Percentiles rank a stretch among this genome's conserved stretches.
Evolutionary conservation across 805 yeast genomes (phyloP).

Genomic region (Blastobotrys muscicola): DNA sequence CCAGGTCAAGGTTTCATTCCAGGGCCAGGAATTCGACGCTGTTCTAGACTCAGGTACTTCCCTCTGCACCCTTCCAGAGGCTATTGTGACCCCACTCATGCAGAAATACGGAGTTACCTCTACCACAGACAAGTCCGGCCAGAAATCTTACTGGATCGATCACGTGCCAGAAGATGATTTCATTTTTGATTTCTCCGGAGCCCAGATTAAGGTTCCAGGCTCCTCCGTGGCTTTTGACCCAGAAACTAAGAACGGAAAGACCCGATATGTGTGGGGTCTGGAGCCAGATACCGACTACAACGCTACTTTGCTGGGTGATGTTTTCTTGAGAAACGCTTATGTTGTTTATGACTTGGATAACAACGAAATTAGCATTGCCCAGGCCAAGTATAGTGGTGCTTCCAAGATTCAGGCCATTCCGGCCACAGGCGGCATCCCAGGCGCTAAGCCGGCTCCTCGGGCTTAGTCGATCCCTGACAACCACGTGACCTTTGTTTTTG

Average conservation of each 20-base stretch:
- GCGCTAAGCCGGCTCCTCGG: too few relatives aligned
- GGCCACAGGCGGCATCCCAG: background rate
- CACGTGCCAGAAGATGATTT: constrained; percentile 21
- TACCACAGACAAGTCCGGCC: constrained; percentile 28
- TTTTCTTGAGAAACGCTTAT: constrained; percentile 14
- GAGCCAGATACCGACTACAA: constrained; percentile 1
- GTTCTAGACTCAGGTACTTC: constrained; percentile 49
- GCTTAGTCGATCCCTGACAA: too few relatives aligned
- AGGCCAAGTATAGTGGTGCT: constrained; percentile 5
- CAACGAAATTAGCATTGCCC: constrained; percentile 13
- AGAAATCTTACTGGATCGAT: constrained; percentile 21
- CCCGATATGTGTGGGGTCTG: constrained; percentile 8
- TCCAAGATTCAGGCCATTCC: constrained; percentile 7
- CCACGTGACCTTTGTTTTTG: too few relatives aligned
- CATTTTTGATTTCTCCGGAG: constrained; percentile 18
- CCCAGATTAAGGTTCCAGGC: constrained; percentile 19
- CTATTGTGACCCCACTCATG: constrained; percentile 3
- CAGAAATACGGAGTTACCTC: constrained; percentile 21
- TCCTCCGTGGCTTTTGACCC: constrained; percentile 25
- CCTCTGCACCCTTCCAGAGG: constrained; percentile 18
- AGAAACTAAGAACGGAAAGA: constrained; percentile 21
- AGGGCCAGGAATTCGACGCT: constrained; percentile 18
- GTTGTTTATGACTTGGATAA: constrained; percentile 12
- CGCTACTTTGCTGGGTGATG: constrained; percentile 12
- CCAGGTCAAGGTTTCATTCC: constrained; percentile 18